Percentiles rank a stretch among this genome's conserved stretches.
These are phyloP conservation scores for Diplotaxis tenuifolia DNA, from an alignment of 345 rosid species.

Conservation along the genomic window DNA sequence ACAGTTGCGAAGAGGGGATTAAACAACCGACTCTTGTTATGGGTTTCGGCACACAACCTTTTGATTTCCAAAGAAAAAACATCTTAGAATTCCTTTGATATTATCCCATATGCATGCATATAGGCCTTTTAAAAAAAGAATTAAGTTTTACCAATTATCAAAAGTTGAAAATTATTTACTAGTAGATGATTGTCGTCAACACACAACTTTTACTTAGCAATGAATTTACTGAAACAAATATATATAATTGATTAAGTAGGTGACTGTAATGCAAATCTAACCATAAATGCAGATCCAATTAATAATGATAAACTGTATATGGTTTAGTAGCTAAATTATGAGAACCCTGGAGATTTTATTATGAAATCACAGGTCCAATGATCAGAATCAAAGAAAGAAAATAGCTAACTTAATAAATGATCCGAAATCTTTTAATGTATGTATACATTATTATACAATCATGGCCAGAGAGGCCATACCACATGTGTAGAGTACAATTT, in stretches of 20 bases:
- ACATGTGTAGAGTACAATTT: conserved; percentile 37
- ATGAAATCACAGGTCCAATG: conserved; percentile 18
- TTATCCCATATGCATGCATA: background rate
- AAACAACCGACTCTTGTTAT: too few species aligned
- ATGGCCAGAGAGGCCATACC: conserved; percentile 41
- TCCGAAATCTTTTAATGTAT: background rate
- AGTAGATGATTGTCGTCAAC: background rate
- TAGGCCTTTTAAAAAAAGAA: background rate
- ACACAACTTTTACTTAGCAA: background rate
- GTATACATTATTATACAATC: conserved; percentile 26
- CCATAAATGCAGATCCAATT: conserved; percentile 30
- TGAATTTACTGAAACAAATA: conserved; percentile 9
- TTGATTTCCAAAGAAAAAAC: too few species aligned
- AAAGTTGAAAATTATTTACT: background rate
- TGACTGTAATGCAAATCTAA: conserved; percentile 22
- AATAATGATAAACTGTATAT: conserved; percentile 4
- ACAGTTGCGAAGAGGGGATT: too few species aligned
- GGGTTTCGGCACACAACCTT: too few species aligned
- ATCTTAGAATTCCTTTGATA: background rate
- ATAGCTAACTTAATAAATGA: background rate
- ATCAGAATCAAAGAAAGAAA: conserved; percentile 2
- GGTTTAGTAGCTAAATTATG: conserved; percentile 9
- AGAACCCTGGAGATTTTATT: conserved; percentile 28
- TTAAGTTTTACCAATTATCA: background rate
- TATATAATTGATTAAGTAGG: background rate